Percentiles rank a stretch among this genome's conserved stretches.
Evolutionary conservation across 345 rosid species (phyloP).

Genomic region (Clarkia xantiana): DNA sequence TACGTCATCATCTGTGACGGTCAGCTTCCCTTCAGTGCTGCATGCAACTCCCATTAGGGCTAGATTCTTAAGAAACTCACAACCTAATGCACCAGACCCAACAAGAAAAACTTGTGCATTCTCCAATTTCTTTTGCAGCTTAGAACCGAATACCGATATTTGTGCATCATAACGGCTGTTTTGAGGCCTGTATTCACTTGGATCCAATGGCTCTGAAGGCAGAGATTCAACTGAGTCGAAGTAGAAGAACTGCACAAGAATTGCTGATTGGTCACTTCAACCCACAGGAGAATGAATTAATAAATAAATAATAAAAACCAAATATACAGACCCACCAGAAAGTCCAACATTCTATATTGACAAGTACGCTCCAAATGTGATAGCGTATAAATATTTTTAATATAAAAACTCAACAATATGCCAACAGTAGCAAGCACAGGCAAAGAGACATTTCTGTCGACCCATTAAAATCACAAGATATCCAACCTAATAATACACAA

Average conservation of each 20-base stretch:
- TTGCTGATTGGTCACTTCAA: too few species aligned
- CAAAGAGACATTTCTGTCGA: too few species aligned
- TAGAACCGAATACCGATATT: constrained; percentile 91
- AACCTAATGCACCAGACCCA: constrained; percentile 98
- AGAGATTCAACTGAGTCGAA: constrained; percentile 94
- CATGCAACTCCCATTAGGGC: constrained; percentile 97
- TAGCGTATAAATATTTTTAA: too few species aligned
- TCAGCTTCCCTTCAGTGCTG: constrained; percentile 63
- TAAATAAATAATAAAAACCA: too few species aligned
- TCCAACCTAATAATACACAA: too few species aligned
- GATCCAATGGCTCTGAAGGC: constrained; percentile 54
- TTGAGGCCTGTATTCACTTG: constrained; percentile 53
- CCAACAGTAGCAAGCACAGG: too few species aligned
- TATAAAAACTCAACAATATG: too few species aligned
- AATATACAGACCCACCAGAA: too few species aligned
- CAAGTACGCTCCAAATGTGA: too few species aligned
- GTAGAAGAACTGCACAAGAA: constrained; percentile 71
- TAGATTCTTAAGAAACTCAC: constrained; percentile 87
- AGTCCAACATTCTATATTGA: too few species aligned
- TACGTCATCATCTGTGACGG: constrained; percentile 96
- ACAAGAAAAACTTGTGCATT: constrained; percentile 72
- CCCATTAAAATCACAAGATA: too few species aligned
- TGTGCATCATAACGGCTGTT: constrained; percentile 94
- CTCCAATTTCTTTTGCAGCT: constrained; percentile 83
- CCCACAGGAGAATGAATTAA: too few species aligned